These are phyloP conservation scores for Meira miltonrushii DNA, from an alignment of 1,284 basidiomycete genomes.

Conservation along the genomic window DNA sequence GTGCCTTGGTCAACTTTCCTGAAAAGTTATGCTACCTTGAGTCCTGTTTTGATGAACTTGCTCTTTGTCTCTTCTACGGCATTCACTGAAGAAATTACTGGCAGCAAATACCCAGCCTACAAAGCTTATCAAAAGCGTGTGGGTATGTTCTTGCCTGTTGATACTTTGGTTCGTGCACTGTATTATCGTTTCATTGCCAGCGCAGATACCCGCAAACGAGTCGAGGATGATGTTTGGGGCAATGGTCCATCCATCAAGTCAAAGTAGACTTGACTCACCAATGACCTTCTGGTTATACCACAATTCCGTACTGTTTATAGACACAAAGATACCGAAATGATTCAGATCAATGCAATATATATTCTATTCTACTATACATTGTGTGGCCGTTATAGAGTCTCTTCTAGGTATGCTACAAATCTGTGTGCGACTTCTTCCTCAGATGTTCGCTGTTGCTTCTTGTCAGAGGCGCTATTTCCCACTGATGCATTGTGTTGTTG, in stretches of 20 bases:
- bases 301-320: neutral
- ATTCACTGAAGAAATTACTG: constrained; percentile 75
- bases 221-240: constrained; percentile 42
- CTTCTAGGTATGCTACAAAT: constrained; percentile 14
- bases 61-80: constrained; percentile 55
- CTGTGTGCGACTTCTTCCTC: constrained; percentile 17
- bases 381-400: no score
- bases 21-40: constrained; percentile 31
- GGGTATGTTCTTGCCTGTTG: constrained; percentile 68
- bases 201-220: constrained; percentile 20
- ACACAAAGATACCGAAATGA: neutral
- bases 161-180: constrained; percentile 55
- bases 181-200: constrained; percentile 39
- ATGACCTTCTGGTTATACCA: neutral
- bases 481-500: neutral
- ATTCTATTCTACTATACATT: neutral
- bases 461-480: neutral
- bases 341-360: neutral
- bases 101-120: constrained; percentile 73
- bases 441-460: neutral
- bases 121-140: constrained; percentile 69
- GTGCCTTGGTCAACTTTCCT: constrained; percentile 33
- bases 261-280: neutral
- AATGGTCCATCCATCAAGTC: neutral
- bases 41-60: constrained; percentile 40